These are phyloP conservation scores for Henckelia pumila DNA, from an alignment of 257 asterid species.

Conservation along the genomic window DNA sequence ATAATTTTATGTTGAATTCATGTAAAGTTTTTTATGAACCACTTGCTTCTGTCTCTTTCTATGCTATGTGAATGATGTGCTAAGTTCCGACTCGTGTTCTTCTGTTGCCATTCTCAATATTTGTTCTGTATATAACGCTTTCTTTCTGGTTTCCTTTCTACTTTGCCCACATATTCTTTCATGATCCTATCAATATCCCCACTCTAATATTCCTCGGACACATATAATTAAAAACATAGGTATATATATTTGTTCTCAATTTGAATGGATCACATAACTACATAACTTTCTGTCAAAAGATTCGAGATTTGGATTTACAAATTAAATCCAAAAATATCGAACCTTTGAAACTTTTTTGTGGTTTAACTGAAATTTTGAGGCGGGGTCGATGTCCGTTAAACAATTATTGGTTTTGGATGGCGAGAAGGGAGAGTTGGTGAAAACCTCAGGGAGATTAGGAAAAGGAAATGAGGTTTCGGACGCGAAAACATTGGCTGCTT, in stretches of 20 bases:
- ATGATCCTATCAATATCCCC: not conserved
- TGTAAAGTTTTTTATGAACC: not conserved
- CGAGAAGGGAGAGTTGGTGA: conserved; percentile 55
- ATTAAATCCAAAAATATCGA: no score
- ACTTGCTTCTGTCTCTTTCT: not conserved
- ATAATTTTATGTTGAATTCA: not conserved
- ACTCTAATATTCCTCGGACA: not conserved
- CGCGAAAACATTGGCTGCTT: conserved; percentile 56
- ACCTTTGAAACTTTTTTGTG: not conserved
- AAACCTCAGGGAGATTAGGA: conserved; percentile 39
- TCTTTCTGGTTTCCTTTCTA: not conserved
- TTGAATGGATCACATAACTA: no score
- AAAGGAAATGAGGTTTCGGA: conserved; percentile 44
- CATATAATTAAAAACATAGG: no score
- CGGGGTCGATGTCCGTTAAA: conserved; percentile 31
- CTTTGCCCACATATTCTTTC: not conserved
- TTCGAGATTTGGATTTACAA: no score
- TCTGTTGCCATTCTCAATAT: not conserved
- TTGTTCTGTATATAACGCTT: not conserved
- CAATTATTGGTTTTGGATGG: conserved; percentile 49
- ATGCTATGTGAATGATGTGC: not conserved
- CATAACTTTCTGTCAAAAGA: not conserved
- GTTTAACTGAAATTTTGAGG: conserved; percentile 23
- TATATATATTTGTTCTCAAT: not conserved
- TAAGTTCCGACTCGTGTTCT: not conserved